These are phyloP conservation scores for Lignosus rhinocerotis DNA, from an alignment of 1,284 basidiomycete species.

Conservation along the genomic window DNA sequence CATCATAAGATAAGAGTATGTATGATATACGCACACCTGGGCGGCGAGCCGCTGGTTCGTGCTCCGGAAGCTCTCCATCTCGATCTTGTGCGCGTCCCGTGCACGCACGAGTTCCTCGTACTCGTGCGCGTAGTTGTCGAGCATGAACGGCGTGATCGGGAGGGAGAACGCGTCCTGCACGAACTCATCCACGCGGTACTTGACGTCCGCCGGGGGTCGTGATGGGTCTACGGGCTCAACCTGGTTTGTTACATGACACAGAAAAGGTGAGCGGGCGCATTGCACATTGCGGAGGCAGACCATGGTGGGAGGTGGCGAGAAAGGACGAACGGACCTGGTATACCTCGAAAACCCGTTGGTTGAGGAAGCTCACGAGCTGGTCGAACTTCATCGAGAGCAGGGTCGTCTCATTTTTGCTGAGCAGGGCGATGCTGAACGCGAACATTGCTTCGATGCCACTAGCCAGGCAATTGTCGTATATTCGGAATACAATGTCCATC, in stretches of 20 bases:
- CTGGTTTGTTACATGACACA: slow-evolving; percentile 20
- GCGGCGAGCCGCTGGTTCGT: slow-evolving; percentile 75
- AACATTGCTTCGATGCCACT: slow-evolving; percentile 98
- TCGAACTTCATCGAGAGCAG: slow-evolving; percentile 86
- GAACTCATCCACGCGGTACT: slow-evolving; percentile 78
- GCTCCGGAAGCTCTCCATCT: slow-evolving; percentile 79
- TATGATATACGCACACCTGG: slow-evolving; percentile 72
- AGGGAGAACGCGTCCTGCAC: slow-evolving; percentile 83
- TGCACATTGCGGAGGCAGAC: no score
- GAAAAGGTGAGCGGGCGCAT: no score
- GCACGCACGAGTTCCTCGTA: slow-evolving; percentile 73
- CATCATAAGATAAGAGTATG: background rate
- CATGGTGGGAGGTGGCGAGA: background rate
- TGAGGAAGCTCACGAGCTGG: slow-evolving; percentile 81
- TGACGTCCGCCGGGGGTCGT: slow-evolving; percentile 18
- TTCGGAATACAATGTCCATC: slow-evolving; percentile 90
- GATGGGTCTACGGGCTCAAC: slow-evolving; percentile 31
- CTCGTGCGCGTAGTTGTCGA: slow-evolving; percentile 86
- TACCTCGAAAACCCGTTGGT: slow-evolving; percentile 78
- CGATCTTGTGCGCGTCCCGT: slow-evolving; percentile 77
- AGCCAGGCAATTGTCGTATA: slow-evolving; percentile 93
- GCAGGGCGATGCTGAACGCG: slow-evolving; percentile 86
- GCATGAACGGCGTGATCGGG: slow-evolving; percentile 88
- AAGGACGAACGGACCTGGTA: slow-evolving; percentile 55
- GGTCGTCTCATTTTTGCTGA: slow-evolving; percentile 86